A percentile compares a stretch with the other conserved stretches of the same genome.
Evolutionary conservation across 305 asterid species (phyloP).

Genomic region (Ruellia speciosa): DNA sequence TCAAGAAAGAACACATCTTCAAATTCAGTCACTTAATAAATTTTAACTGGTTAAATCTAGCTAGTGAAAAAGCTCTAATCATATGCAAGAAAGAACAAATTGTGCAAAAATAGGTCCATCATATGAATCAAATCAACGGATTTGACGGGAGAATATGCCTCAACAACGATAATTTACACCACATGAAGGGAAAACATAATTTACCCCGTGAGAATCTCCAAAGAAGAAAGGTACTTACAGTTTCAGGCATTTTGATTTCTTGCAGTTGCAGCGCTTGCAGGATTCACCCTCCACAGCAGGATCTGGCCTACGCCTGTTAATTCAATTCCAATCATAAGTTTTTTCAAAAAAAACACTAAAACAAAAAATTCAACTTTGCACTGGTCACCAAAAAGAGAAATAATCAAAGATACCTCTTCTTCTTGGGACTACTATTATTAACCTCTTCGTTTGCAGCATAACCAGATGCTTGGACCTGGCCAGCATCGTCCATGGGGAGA

Average conservation of each 20-base stretch:
- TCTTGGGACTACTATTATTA: conserved; percentile 81
- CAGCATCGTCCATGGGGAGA: conserved; percentile 40
- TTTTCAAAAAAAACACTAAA: neutral
- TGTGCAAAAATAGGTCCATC: no score
- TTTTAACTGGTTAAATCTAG: no score
- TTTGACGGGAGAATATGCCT: no score
- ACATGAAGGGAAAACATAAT: no score
- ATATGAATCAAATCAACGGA: no score
- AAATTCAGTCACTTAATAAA: no score
- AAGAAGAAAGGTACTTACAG: conserved; percentile 48
- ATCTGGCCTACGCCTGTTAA: conserved; percentile 57
- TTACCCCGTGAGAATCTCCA: no score
- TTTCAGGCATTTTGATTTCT: conserved; percentile 92
- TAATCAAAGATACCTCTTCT: conserved; percentile 50
- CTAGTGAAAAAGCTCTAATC: no score
- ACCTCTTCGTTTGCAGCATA: conserved; percentile 44
- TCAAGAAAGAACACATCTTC: no score
- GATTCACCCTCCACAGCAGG: conserved; percentile 51
- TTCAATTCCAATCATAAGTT: conserved; percentile 20
- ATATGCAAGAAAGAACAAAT: no score
- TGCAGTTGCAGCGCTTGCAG: conserved; percentile 96
- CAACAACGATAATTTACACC: no score
- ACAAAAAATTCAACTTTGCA: neutral
- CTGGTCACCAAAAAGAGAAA: neutral
- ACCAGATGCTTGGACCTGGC: conserved; percentile 39